These are phyloP conservation scores for Gautieria morchelliformis DNA, from an alignment of 768 basidiomycete genomes.

Conservation along the genomic window DNA sequence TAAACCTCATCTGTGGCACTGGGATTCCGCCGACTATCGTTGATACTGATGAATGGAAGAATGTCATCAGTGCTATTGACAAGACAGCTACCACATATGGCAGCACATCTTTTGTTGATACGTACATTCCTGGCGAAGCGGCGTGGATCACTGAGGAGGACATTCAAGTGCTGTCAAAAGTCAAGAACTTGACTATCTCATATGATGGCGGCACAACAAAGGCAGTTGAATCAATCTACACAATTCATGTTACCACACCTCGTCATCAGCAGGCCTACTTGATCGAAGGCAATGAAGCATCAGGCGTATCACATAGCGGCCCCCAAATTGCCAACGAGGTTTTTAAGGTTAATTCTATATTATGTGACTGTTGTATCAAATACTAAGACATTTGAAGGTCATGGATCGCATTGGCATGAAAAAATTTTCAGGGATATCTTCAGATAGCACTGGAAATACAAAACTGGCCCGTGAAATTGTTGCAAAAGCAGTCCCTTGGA, in stretches of 20 bases:
- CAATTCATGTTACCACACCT: constrained; percentile 14
- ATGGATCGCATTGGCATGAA: neutral
- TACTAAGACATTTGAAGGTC: too few relatives aligned
- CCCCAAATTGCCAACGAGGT: too few relatives aligned
- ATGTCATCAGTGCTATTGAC: constrained; percentile 13
- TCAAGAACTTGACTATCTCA: constrained; percentile 12
- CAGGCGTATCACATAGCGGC: neutral
- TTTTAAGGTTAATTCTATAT: too few relatives aligned
- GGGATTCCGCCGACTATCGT: constrained; percentile 17
- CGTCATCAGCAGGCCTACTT: constrained; percentile 4
- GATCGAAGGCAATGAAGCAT: neutral
- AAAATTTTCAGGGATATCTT: neutral
- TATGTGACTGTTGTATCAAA: too few relatives aligned
- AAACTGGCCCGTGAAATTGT: neutral
- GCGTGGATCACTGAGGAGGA: constrained; percentile 5
- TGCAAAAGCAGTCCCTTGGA: neutral
- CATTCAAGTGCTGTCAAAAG: neutral
- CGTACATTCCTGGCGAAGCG: constrained; percentile 14
- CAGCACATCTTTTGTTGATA: constrained; percentile 10
- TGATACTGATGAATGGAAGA: constrained; percentile 18
- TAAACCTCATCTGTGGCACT: constrained; percentile 17
- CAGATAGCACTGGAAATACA: neutral
- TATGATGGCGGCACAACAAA: constrained; percentile 16
- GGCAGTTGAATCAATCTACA: constrained; percentile 15
- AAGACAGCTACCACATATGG: constrained; percentile 5